Base-by-base conservation (phyloP, 2,329 filamentous ascomycete genomes). In the Apiospora phragmitis region DNA sequence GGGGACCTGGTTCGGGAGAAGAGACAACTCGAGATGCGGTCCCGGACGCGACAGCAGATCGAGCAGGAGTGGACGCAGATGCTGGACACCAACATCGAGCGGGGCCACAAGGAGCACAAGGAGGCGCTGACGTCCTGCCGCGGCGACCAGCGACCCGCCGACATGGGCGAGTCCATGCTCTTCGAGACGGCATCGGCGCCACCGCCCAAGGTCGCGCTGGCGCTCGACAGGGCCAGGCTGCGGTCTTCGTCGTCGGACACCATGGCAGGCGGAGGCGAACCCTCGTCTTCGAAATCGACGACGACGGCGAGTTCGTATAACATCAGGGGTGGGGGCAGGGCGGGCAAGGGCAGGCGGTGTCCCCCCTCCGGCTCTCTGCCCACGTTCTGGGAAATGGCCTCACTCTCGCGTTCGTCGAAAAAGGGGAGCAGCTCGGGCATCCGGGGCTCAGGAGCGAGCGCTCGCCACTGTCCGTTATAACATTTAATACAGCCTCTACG, bases 1-100 rank as follows among this genome's bases (percentile, higher is more conserved):
- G 70, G 75, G 38, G 35, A 51, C 12, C 55, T 75, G 18, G 69
- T 75, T 11, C 65, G 65, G 26, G 42, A 67, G 32, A 67, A 32
- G 65, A 67, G 16, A n/a, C 26, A 29, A 14, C 7, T 47, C 4
- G 65, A 67, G 16, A n/a, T 42, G 12, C 65, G 26, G 42, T 47
- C 65, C 42, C 65, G 26, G 18, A 35, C 32, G 9, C 16, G 26
- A 9, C 24, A 47, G 42, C 65, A 67, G 42, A 67, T 67, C 26
- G 65, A 67, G 42, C 42, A n/a, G 65, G 65, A 67, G 45, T 67
- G 65, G 65, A 32, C 42, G 26, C 42, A 47, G 26, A 67, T 47
- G 65, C 65, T 67, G 16, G 65, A 67, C 32, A 47, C n/a, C 65
- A 67, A 62, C 55, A 21, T 62, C 18, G 55, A 62, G 55, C 32